Evolutionary conservation across 106 monocot genomes (phyloP).

Genomic region (Phalaenopsis equestris): DNA sequence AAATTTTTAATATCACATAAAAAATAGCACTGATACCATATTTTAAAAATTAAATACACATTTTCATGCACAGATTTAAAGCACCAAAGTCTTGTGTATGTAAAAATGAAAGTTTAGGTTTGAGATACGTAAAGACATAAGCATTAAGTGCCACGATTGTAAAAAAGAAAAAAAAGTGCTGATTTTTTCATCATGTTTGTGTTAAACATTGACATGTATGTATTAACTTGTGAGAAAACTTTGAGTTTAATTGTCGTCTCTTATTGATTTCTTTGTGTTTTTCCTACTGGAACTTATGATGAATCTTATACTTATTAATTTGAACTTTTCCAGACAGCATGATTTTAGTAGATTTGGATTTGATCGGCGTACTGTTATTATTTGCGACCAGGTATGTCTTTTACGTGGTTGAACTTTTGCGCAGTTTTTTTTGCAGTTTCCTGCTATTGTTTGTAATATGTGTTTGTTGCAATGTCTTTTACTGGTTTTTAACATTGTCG

Average conservation of each 20-base stretch:
- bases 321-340: constrained; percentile 39
- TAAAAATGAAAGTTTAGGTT: no score
- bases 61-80: no score
- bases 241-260: neutral
- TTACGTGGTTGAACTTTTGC: neutral
- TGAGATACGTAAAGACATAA: no score
- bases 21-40: no score
- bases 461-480: neutral
- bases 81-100: no score
- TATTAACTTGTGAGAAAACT: neutral
- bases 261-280: neutral
- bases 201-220: neutral
- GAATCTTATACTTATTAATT: neutral
- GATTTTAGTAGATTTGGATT: constrained; percentile 60
- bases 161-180: no score
- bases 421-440: neutral
- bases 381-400: constrained; percentile 62
- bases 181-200: neutral
- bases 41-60: no score
- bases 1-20: no score
- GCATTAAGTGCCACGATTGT: no score
- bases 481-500: neutral
- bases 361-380: constrained; percentile 51
- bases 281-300: neutral
- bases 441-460: neutral